These are phyloP conservation scores for Fusarium subglutinans DNA, from an alignment of 2,329 filamentous ascomycete species.

Conservation along the genomic window DNA sequence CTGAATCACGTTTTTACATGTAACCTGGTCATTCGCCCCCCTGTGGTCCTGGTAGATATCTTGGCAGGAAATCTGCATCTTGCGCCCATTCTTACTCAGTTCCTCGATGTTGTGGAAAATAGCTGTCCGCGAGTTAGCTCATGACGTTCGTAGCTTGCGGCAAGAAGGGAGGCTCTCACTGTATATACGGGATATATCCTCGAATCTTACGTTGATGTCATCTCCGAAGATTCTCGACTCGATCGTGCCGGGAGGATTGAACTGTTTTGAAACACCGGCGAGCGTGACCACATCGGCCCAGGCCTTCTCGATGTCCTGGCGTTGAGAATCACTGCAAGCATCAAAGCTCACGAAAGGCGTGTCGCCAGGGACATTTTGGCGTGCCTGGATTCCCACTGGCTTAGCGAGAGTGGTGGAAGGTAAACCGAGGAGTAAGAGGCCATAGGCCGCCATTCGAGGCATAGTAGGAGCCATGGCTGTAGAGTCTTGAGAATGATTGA, in stretches of 20 bases:
- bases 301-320: not conserved
- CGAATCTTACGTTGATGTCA: not conserved
- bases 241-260: not conserved
- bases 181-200: not conserved
- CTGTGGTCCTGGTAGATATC: not conserved
- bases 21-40: accelerated
- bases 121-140: accelerated
- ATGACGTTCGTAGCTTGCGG: accelerated
- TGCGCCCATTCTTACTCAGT: not conserved
- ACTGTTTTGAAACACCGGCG: not conserved
- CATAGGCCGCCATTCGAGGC: not conserved
- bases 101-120: not conserved
- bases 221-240: not conserved
- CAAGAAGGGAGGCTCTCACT: not conserved
- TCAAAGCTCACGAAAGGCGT: not conserved
- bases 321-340: not conserved
- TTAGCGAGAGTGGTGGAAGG: not conserved
- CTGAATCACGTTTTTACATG: not conserved
- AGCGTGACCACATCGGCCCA: not conserved
- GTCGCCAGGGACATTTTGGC: not conserved
- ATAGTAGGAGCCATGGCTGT: not conserved
- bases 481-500: not conserved
- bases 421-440: not conserved
- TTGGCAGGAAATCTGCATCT: not conserved
- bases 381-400: not conserved